Evolutionary conservation across 306 rosid genomes (phyloP).

Genomic region (Prunus fruticosa): DNA sequence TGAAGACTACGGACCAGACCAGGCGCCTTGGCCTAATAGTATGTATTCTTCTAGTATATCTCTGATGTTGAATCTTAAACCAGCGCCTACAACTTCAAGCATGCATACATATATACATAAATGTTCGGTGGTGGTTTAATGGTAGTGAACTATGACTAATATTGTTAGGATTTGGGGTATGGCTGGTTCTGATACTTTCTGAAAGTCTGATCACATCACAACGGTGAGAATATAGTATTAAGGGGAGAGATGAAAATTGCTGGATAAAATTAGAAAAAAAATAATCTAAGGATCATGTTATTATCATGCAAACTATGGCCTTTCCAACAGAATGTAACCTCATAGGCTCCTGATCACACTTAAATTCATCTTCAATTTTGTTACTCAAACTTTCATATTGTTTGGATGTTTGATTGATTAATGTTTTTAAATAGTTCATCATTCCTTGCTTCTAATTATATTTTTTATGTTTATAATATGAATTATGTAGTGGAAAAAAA

Average conservation of each 20-base stretch:
- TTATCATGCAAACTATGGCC: background rate
- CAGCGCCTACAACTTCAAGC: background rate
- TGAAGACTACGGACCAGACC: slow-evolving; percentile 82
- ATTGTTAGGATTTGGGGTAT: background rate
- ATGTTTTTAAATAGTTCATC: too few species aligned
- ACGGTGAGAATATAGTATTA: background rate
- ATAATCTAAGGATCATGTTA: background rate
- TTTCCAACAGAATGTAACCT: background rate
- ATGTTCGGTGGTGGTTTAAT: background rate
- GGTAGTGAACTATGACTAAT: background rate
- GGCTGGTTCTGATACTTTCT: background rate
- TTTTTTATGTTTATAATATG: too few species aligned
- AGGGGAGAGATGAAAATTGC: background rate
- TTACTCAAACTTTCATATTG: too few species aligned
- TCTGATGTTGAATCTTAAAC: background rate
- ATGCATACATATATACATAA: background rate
- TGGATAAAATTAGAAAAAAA: background rate
- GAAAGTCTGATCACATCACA: background rate
- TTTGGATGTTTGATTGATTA: too few species aligned
- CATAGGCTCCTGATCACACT: background rate
- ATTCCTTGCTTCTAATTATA: too few species aligned
- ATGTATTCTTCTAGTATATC: slow-evolving; percentile 26
- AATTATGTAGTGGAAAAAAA: too few species aligned
- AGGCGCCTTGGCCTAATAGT: slow-evolving; percentile 72
- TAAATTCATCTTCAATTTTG: background rate